Conservation (phyloP, 2,329 filamentous ascomycete genomes). For the Talaromyces sp. region DNA sequence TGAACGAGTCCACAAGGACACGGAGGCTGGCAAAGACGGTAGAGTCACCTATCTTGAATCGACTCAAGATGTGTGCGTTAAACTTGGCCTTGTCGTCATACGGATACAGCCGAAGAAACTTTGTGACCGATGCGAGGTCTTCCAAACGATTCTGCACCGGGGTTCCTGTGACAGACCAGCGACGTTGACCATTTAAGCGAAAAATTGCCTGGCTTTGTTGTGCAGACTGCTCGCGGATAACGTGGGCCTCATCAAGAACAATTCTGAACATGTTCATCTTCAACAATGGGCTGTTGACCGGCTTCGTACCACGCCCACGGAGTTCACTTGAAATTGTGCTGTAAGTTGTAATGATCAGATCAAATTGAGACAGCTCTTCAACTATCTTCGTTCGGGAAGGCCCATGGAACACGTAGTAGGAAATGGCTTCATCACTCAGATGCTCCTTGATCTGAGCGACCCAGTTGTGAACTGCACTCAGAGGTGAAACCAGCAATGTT, state of each 20-base stretch:
- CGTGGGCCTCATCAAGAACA: constrained; percentile 90
- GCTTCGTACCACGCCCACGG: constrained; percentile 60
- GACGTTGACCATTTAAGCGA: constrained; percentile 70
- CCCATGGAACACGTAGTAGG: constrained; percentile 84
- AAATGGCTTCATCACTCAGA: constrained; percentile 61
- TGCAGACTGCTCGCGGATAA: constrained; percentile 81
- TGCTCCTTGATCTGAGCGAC: constrained; percentile 86
- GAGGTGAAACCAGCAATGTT: constrained; percentile 81
- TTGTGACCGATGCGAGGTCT: constrained; percentile 81
- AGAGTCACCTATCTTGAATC: constrained; percentile 82
- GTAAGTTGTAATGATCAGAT: constrained; percentile 91
- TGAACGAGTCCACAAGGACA: constrained; percentile 90
- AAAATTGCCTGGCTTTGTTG: constrained; percentile 83
- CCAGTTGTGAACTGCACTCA: constrained; percentile 93
- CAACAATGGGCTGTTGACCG: constrained; percentile 60
- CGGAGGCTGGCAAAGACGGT: constrained; percentile 77
- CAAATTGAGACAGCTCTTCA: constrained; percentile 66
- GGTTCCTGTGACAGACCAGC: constrained; percentile 97
- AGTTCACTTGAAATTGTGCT: constrained; percentile 81
- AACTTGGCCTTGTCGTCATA: constrained; percentile 79
- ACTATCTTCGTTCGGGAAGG: constrained; percentile 68
- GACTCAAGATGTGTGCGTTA: constrained; percentile 72
- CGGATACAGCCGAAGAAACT: constrained; percentile 78
- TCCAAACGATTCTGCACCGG: constrained; percentile 92
- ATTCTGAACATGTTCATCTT: constrained; percentile 90